Percentiles rank a stretch among this genome's conserved stretches.
Evolutionary conservation across 352 stramenopile genomes (phyloP).

Genomic region (Pythium rhizo-oryzae): DNA sequence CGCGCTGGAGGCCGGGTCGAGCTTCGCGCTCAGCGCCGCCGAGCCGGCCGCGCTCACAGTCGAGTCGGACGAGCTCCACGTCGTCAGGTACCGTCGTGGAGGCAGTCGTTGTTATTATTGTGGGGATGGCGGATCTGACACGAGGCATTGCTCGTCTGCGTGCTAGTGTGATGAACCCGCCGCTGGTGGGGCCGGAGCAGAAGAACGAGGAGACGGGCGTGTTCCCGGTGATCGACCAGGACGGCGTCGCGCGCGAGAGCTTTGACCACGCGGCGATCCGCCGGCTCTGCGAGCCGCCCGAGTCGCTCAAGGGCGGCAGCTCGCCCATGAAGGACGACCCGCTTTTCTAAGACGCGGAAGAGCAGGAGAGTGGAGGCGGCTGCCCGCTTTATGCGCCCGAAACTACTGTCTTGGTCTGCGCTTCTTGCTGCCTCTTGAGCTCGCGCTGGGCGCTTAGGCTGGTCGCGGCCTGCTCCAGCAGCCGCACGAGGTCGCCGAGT

Average conservation of each 20-base stretch:
- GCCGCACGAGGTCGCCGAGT: conserved; percentile 31
- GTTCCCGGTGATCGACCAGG: conserved; percentile 70
- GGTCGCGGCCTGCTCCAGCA: conserved; percentile 43
- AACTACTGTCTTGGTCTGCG: background rate
- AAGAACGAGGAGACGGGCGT: conserved; percentile 49
- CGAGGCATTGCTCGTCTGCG: too few species aligned
- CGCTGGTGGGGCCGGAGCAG: conserved; percentile 59
- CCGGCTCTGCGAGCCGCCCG: conserved; percentile 72
- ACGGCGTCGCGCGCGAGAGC: conserved; percentile 59
- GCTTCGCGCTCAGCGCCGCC: conserved; percentile 64
- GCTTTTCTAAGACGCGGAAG: conserved; percentile 47
- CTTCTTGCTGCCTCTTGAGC: conserved; percentile 24
- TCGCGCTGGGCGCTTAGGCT: conserved; percentile 33
- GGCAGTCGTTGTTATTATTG: background rate
- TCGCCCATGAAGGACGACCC: conserved; percentile 82
- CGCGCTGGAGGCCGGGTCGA: conserved; percentile 46
- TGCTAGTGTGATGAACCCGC: conserved; percentile 76
- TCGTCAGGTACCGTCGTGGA: conserved; percentile 46
- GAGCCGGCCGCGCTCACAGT: conserved; percentile 57
- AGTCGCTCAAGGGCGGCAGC: conserved; percentile 77
- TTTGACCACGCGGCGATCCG: conserved; percentile 52
- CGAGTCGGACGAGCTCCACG: conserved; percentile 64
- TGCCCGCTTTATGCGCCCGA: background rate
- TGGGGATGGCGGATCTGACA: background rate
- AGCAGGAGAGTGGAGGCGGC: background rate